These are phyloP conservation scores for Thermothelomyces thermophilus DNA, from an alignment of 2,329 filamentous ascomycete genomes.

Conservation along the genomic window DNA sequence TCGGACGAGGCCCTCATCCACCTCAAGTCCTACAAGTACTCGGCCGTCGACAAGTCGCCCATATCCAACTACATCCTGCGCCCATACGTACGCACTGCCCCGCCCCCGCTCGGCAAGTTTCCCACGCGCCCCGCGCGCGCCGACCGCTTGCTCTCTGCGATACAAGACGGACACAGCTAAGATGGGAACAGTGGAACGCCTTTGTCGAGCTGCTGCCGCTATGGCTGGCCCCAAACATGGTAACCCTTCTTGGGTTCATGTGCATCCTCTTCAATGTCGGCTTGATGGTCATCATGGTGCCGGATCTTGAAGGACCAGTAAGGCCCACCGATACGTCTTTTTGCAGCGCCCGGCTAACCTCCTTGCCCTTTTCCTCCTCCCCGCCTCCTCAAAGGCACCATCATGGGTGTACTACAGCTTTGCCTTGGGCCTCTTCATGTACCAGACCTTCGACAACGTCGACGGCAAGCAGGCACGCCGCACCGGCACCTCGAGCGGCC, in stretches of 20 bases:
- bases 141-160: neutral
- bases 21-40: constrained; percentile 95
- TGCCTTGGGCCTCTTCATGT: constrained; percentile 93
- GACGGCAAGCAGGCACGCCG: constrained; percentile 95
- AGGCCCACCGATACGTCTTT: constrained; percentile 27
- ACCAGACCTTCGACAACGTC: constrained; percentile 98
- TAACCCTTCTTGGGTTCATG: constrained; percentile 89
- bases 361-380: too few relatives aligned
- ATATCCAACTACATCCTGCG: constrained; percentile 89
- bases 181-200: constrained; percentile 74
- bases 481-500: constrained; percentile 87
- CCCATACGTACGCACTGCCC: constrained; percentile 69
- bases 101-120: constrained; percentile 2
- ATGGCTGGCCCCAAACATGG: constrained; percentile 98
- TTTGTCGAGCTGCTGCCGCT: constrained; percentile 86
- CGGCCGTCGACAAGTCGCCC: constrained; percentile 89
- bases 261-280: constrained; percentile 84
- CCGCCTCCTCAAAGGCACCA: constrained; percentile 53
- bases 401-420: constrained; percentile 96
- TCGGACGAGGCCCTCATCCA: constrained; percentile 87
- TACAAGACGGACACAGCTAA: constrained; percentile 14
- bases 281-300: constrained; percentile 69
- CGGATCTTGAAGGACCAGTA: constrained; percentile 85
- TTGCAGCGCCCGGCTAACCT: neutral
- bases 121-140: neutral